These are phyloP conservation scores for Wickerhamomyces alni DNA, from an alignment of 805 yeast genomes.

Conservation along the genomic window DNA sequence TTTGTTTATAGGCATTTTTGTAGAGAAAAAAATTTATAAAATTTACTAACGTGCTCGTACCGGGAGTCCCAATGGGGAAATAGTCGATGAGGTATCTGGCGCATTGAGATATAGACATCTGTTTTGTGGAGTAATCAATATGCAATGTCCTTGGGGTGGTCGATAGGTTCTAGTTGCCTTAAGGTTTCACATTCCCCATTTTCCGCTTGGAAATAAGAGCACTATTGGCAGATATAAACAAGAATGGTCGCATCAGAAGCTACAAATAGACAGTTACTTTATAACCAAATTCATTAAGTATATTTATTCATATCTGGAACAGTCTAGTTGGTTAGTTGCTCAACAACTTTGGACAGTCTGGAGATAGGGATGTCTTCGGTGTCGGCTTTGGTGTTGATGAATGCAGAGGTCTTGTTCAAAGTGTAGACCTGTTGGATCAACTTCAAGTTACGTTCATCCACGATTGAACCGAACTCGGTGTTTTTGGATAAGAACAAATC, in stretches of 20 bases:
- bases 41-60: slow-evolving; percentile 12
- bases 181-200: too few relatives aligned
- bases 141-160: too few relatives aligned
- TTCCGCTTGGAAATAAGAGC: too few relatives aligned
- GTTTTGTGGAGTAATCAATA: too few relatives aligned
- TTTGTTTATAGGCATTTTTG: slow-evolving; percentile 1
- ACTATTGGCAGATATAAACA: too few relatives aligned
- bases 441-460: slow-evolving; percentile 13
- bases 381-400: slow-evolving; percentile 12
- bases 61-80: slow-evolving; percentile 14
- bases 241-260: too few relatives aligned
- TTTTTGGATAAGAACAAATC: slow-evolving; percentile 17
- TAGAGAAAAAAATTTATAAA: slow-evolving; percentile 5
- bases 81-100: slow-evolving; percentile 14
- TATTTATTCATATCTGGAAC: too few relatives aligned
- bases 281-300: too few relatives aligned
- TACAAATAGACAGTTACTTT: too few relatives aligned
- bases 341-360: slow-evolving; percentile 20
- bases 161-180: too few relatives aligned
- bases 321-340: slow-evolving; percentile 1
- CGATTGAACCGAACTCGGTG: slow-evolving; percentile 13
- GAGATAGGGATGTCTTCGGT: slow-evolving; percentile 20
- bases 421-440: slow-evolving; percentile 14
- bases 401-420: slow-evolving; percentile 18
- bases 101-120: background rate